Conservation (phyloP, 2,329 filamentous ascomycete genomes). For the Hypoxylon sp. region DNA sequence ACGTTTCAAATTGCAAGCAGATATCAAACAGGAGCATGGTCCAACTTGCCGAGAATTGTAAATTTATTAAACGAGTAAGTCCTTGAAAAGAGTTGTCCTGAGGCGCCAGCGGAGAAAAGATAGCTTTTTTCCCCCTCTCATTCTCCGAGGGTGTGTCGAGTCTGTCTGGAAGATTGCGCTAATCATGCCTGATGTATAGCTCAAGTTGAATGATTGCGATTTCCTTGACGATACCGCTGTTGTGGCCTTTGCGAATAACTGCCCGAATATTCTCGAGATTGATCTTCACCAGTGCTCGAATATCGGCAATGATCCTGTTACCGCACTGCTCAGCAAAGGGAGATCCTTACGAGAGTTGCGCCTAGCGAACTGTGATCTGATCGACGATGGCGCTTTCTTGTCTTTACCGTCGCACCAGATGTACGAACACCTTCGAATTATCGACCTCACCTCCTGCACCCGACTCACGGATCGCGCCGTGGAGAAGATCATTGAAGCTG, state of each 20-base stretch:
- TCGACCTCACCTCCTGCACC: conserved; percentile 90
- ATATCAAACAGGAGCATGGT: conserved; percentile 89
- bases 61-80: conserved; percentile 84
- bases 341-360: conserved; percentile 89
- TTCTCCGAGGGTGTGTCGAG: too few species aligned
- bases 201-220: conserved; percentile 94
- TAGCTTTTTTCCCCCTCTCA: neutral
- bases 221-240: conserved; percentile 85
- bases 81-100: too few species aligned
- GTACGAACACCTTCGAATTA: conserved; percentile 89
- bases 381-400: conserved; percentile 90
- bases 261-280: conserved; percentile 93
- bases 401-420: conserved; percentile 72
- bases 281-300: conserved; percentile 87
- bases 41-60: conserved; percentile 80
- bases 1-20: conserved; percentile 85
- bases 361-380: conserved; percentile 82
- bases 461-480: conserved; percentile 87
- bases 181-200: conserved; percentile 55
- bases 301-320: conserved; percentile 85
- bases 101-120: too few species aligned
- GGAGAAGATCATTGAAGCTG: conserved; percentile 84
- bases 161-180: too few species aligned
- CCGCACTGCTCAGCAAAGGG: conserved; percentile 78
- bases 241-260: conserved; percentile 85